Conservation (phyloP, 495 filamentous ascomycete genomes). For the Oidiodendron maius region DNA sequence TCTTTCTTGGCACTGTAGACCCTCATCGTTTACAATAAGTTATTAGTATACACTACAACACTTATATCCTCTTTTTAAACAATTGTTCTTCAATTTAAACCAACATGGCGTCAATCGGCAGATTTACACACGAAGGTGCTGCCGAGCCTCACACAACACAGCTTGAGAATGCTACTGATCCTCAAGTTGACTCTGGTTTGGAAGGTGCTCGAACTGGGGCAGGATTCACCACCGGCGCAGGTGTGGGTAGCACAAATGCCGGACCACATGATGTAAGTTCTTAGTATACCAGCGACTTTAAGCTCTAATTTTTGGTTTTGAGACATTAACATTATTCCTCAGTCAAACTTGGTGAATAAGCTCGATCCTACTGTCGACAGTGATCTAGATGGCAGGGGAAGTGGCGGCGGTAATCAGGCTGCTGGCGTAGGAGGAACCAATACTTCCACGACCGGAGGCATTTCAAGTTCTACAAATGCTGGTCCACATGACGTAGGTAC, state of each 20-base stretch:
- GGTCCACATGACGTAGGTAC: constrained; percentile 6
- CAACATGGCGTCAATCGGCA: too few relatives aligned
- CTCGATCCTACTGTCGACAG: background rate
- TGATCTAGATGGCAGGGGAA: background rate
- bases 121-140: too few relatives aligned
- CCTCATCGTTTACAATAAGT: too few relatives aligned
- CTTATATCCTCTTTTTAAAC: too few relatives aligned
- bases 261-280: constrained; percentile 5
- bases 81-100: too few relatives aligned
- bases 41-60: too few relatives aligned
- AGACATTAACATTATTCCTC: background rate
- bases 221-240: background rate
- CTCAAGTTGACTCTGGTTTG: constrained; percentile 14
- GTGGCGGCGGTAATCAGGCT: constrained; percentile 2
- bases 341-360: background rate
- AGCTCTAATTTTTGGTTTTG: background rate
- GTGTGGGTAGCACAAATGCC: constrained; percentile 15
- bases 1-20: too few relatives aligned
- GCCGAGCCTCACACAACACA: too few relatives aligned
- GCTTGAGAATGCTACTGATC: constrained; percentile 13
- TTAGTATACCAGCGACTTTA: background rate
- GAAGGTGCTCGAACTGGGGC: constrained; percentile 33
- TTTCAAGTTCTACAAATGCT: constrained; percentile 19
- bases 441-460: constrained; percentile 22
- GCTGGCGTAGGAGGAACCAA: too few relatives aligned